phyloP scores from a whole-genome alignment of 306 rosid species.

The Vachellia collinsii region DNA sequence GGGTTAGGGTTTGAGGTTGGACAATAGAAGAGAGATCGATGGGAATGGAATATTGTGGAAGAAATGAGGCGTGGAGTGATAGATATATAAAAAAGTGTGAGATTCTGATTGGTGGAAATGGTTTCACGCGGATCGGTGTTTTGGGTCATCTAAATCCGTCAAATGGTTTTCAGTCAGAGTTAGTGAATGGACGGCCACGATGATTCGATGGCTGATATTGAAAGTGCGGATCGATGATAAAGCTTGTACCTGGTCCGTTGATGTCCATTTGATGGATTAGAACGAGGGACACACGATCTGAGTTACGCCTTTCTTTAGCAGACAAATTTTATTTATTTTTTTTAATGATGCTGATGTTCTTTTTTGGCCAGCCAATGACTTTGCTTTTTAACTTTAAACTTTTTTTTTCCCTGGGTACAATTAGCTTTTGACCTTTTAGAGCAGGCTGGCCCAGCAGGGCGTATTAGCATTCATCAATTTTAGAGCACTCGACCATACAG shows the following conservation, averaged over 20 bases:
- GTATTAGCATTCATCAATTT: too few species aligned
- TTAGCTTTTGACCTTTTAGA: too few species aligned
- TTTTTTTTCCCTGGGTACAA: too few species aligned
- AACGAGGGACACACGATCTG: background rate
- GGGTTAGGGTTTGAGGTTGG: conserved; percentile 28
- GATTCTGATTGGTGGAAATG: conserved; percentile 22
- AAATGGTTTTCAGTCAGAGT: background rate
- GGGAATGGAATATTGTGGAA: rapidly evolving
- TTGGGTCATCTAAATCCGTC: background rate
- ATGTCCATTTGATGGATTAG: background rate
- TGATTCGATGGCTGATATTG: background rate
- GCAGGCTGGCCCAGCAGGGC: too few species aligned
- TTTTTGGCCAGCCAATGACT: background rate
- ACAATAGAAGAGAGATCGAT: too few species aligned
- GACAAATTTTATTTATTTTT: background rate
- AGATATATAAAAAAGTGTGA: conserved; percentile 23
- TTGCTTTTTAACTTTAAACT: background rate
- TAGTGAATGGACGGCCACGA: background rate
- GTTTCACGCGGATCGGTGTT: conserved; percentile 44
- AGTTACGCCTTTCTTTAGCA: background rate
- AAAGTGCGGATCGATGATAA: conserved; percentile 40
- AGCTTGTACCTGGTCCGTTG: background rate
- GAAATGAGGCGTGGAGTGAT: background rate
- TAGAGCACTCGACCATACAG: too few species aligned
- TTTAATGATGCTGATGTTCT: too few species aligned